Conservation (phyloP, 352 stramenopile species). For the Pythium rhizo-oryzae region DNA sequence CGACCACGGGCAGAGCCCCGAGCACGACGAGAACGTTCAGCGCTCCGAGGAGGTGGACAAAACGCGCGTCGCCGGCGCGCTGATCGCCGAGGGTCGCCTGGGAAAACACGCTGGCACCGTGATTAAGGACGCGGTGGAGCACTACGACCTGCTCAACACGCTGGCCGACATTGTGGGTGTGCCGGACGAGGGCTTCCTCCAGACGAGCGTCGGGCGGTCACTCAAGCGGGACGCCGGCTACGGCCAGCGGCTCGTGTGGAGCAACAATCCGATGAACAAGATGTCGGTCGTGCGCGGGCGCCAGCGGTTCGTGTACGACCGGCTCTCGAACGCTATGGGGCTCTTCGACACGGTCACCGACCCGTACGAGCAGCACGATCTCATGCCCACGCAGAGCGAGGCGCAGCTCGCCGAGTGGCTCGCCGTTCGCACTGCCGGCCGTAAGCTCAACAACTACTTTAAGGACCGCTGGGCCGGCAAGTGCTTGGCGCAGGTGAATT, state of each 20-base stretch:
- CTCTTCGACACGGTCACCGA: slow-evolving; percentile 45
- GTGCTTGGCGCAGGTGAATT: slow-evolving; percentile 36
- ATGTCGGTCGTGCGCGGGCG: slow-evolving; percentile 41
- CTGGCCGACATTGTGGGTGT: slow-evolving; percentile 30
- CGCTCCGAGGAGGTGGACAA: neutral
- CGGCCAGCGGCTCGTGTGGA: slow-evolving; percentile 45
- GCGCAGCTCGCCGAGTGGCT: slow-evolving; percentile 13
- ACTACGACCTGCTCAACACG: slow-evolving; percentile 34
- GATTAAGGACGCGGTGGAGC: slow-evolving; percentile 20
- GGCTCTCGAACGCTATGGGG: slow-evolving; percentile 30
- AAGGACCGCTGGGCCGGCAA: slow-evolving; percentile 49
- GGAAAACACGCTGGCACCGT: slow-evolving; percentile 11
- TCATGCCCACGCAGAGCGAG: slow-evolving; percentile 33
- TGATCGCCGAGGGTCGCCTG: slow-evolving; percentile 30
- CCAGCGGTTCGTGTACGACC: slow-evolving; percentile 48
- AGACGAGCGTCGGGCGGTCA: slow-evolving; percentile 30
- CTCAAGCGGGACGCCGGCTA: slow-evolving; percentile 46
- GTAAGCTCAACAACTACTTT: slow-evolving; percentile 56
- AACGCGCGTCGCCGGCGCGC: slow-evolving; percentile 29
- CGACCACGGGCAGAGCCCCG: slow-evolving; percentile 49
- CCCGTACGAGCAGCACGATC: slow-evolving; percentile 40
- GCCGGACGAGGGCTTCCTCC: slow-evolving; percentile 22
- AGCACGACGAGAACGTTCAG: slow-evolving; percentile 12
- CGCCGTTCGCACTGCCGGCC: slow-evolving; percentile 18
- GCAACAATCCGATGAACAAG: slow-evolving; percentile 60